A percentile compares a stretch with the other conserved stretches of the same genome.
phyloP scores from a whole-genome alignment of 1,139 yeast genomes.

The Suhomyces bokatorum region DNA sequence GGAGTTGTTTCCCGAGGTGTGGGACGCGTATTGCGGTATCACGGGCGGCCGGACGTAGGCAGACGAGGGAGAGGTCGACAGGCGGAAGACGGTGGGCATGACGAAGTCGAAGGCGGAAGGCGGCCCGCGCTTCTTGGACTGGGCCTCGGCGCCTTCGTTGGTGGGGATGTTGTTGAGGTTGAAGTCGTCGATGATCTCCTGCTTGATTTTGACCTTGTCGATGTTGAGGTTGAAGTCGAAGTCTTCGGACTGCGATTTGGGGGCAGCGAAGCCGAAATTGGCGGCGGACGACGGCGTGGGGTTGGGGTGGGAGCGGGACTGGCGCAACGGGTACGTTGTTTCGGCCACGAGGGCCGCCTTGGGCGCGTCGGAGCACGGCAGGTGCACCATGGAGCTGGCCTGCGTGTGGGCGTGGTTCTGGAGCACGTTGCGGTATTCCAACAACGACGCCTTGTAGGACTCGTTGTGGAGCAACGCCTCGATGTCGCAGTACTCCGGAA shows the following conservation, averaged over 20 bases:
- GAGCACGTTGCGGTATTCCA: conserved; percentile 18
- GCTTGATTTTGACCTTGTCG: conserved; percentile 38
- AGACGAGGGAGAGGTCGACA: conserved; percentile 1
- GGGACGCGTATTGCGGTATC: conserved; percentile 8
- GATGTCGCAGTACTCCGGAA: conserved; percentile 30
- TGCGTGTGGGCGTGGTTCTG: not conserved
- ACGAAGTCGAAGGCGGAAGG: conserved; percentile 13
- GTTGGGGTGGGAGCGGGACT: conserved; percentile 15
- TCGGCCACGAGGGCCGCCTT: conserved; percentile 18
- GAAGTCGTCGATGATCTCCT: conserved; percentile 45
- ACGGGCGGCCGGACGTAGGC: conserved; percentile 6
- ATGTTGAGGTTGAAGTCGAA: conserved; percentile 10
- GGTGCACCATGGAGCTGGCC: conserved; percentile 25
- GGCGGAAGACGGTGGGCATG: conserved; percentile 8
- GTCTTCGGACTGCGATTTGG: not conserved
- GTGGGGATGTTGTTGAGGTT: conserved; percentile 40
- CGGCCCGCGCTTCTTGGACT: conserved; percentile 11
- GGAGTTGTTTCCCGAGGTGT: conserved; percentile 18
- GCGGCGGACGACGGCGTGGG: not conserved
- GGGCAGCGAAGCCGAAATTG: not conserved
- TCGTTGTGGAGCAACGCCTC: conserved; percentile 28
- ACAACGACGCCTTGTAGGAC: conserved; percentile 25
- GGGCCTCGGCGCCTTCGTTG: conserved; percentile 5
- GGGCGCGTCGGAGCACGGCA: conserved; percentile 35
- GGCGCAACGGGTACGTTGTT: conserved; percentile 15